Base-by-base conservation (phyloP, 2,329 filamentous ascomycete species). In the Neofusicoccum umdonicola region DNA sequence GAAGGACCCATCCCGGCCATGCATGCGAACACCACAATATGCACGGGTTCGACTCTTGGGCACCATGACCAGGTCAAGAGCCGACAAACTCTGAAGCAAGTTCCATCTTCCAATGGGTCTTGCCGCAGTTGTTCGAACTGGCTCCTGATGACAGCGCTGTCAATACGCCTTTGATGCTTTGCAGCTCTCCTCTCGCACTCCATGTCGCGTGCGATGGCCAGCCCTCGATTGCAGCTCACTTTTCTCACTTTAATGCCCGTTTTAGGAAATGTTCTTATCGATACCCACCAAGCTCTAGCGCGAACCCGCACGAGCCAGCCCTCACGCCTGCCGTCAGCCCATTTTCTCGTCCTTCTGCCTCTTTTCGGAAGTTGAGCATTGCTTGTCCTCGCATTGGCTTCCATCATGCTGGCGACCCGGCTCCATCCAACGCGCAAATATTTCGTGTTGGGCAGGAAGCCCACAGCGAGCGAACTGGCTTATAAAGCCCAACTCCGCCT, bases 181-280 rank as follows among this genome's bases (percentile, higher is more conserved):
- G 22, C 22, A 22, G 22, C 22, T 22, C 22, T 22, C 22, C 3
- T 56, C 65, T 68, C 68, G 68, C 68, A 57, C 62, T 62, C 22
- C 22, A 22, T 31, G 27, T 31, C 27, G 27, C 6, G 27, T 31
- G 27, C 27, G 27, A 31, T 31, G 27, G 27, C 27, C 27, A 31
- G 27, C 27, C 27, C 22, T 22, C 22, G 22, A 3, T 22, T 22
- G 22, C 22, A 22, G 22, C 22, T 22, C 22, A 22, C 22, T 22
- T 51, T 66, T 69, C 68, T 69, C 68, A 57, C 62, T 58, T 66
- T 65, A 67, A 37, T 51, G 22, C 34, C 68, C 68, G 2, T 48
- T 66, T 65, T 45, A 35, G 62, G 68, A 62, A 50, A 52, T n/a
- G 27, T 4, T 6, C 56, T 60, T 60, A 19, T 60, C 52, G 51